Conservation (phyloP, 768 basidiomycete species). For the Boletales sp. region DNA sequence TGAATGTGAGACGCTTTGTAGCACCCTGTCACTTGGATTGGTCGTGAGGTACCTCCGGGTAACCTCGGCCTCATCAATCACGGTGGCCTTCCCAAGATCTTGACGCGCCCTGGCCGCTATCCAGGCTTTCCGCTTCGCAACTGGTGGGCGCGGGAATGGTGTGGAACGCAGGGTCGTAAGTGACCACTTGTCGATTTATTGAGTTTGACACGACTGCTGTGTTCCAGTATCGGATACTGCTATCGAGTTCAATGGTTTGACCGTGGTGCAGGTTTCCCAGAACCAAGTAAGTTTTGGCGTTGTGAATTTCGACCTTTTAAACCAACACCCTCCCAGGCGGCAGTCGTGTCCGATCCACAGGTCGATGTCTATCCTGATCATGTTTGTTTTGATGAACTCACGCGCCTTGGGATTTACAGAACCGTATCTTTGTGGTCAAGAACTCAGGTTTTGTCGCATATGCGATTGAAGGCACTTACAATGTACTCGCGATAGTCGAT, state of each 20-base stretch:
- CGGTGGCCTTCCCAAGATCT: conserved; percentile 75
- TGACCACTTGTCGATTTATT: conserved; percentile 4
- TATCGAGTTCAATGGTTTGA: conserved; percentile 75
- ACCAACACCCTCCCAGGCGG: conserved; percentile 35
- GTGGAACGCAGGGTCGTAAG: conserved; percentile 65
- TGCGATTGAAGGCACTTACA: conserved; percentile 73
- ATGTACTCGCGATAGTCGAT: conserved; percentile 77
- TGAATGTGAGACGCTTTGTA: conserved; percentile 15
- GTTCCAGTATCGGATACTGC: conserved; percentile 73
- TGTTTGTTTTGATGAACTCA: background rate
- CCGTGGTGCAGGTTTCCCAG: conserved; percentile 84
- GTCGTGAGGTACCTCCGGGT: conserved; percentile 69
- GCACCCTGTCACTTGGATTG: conserved; percentile 65
- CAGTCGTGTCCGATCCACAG: conserved; percentile 73
- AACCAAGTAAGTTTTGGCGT: conserved; percentile 47
- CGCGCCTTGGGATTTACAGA: conserved; percentile 28
- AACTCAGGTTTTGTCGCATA: conserved; percentile 77
- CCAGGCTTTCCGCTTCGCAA: conserved; percentile 72
- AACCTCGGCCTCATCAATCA: conserved; percentile 73
- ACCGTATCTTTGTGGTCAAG: conserved; percentile 77
- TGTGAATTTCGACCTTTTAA: background rate
- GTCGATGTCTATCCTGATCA: conserved; percentile 19
- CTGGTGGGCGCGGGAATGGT: conserved; percentile 81
- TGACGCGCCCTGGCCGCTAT: conserved; percentile 74
- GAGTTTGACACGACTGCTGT: background rate